Evolutionary conservation across 306 rosid species (phyloP).

Genomic region (Pueraria montana): DNA sequence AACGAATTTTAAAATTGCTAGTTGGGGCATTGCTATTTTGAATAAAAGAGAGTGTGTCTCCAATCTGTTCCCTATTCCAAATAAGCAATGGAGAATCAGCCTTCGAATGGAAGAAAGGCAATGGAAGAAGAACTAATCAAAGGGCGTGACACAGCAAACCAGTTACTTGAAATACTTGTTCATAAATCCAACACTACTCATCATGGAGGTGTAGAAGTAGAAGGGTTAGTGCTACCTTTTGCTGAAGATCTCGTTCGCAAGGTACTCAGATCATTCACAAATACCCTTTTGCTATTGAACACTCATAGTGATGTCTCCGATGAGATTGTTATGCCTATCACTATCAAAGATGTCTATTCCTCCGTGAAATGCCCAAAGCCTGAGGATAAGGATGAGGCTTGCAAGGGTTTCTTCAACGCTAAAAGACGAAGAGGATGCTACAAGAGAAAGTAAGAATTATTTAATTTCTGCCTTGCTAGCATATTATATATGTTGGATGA

Average conservation of each 20-base stretch:
- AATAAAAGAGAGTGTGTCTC: neutral
- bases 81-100: slow-evolving; percentile 30
- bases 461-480: no score
- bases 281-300: slow-evolving; percentile 46
- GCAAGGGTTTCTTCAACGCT: neutral
- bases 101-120: slow-evolving; percentile 20
- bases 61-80: neutral
- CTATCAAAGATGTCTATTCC: slow-evolving; percentile 16
- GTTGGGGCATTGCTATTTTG: neutral
- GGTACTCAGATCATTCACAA: slow-evolving; percentile 46
- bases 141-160: slow-evolving; percentile 44
- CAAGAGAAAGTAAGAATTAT: slow-evolving; percentile 45
- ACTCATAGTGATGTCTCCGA: neutral
- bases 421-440: slow-evolving; percentile 21
- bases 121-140: slow-evolving; percentile 41
- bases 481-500: neutral
- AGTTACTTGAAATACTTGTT: slow-evolving; percentile 43
- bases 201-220: neutral
- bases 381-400: neutral
- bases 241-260: slow-evolving; percentile 41
- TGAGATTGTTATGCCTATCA: neutral
- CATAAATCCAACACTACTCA: neutral
- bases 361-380: neutral
- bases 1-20: slow-evolving; percentile 13
- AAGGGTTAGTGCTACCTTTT: neutral